A percentile compares a stretch with the other conserved stretches of the same genome.
phyloP scores from a whole-genome alignment of 2,329 filamentous ascomycete genomes.

The Orbilia brochopaga region DNA sequence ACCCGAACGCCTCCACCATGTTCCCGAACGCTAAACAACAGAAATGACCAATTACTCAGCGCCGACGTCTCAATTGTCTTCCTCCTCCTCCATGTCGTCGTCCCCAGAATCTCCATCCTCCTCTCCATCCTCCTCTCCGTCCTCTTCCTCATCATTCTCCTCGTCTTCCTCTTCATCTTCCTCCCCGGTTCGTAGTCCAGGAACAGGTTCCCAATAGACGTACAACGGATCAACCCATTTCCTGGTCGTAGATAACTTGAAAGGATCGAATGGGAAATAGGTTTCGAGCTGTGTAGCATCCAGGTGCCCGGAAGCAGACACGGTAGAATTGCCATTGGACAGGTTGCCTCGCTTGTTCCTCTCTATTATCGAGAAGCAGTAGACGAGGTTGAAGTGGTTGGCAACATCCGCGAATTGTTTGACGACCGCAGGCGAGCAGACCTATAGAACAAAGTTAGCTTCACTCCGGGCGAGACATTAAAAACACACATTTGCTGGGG shows the following conservation, averaged over 20 bases:
- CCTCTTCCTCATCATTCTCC: conserved; percentile 56
- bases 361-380: conserved; percentile 85
- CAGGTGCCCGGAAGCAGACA: conserved; percentile 65
- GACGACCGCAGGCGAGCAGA: conserved; percentile 77
- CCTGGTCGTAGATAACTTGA: conserved; percentile 84
- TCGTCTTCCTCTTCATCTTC: conserved; percentile 65
- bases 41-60: background rate
- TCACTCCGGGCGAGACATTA: background rate
- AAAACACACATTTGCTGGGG: background rate
- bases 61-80: background rate
- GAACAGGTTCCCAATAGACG: conserved; percentile 76
- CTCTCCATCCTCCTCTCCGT: conserved; percentile 62
- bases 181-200: conserved; percentile 69
- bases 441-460: conserved; percentile 45
- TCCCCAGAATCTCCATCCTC: conserved; percentile 14
- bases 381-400: conserved; percentile 83
- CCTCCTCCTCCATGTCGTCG: conserved; percentile 5
- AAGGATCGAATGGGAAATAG: conserved; percentile 97
- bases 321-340: conserved; percentile 65
- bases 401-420: conserved; percentile 88
- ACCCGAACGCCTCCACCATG: conserved; percentile 3
- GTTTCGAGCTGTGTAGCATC: conserved; percentile 87
- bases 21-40: conserved; percentile 4
- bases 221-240: conserved; percentile 87
- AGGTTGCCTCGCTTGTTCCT: conserved; percentile 86